A percentile compares a stretch with the other conserved stretches of the same genome.
These are phyloP conservation scores for Friedmanniomyces simplex DNA, from an alignment of 495 filamentous ascomycete genomes.

Conservation along the genomic window DNA sequence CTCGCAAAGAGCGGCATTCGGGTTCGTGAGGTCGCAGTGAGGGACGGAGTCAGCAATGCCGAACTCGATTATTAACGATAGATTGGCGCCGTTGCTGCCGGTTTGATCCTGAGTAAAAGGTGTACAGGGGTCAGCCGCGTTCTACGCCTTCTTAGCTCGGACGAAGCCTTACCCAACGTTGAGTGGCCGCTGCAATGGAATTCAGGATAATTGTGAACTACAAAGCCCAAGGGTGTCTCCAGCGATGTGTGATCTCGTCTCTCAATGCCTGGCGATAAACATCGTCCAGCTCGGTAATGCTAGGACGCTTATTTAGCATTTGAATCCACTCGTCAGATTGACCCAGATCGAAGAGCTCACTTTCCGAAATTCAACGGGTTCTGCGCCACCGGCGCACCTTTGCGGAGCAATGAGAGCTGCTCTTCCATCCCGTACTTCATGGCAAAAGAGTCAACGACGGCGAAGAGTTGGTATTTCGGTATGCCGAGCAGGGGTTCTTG, in stretches of 20 bases:
- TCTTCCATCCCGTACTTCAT: constrained; percentile 35
- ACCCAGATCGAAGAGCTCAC: no score
- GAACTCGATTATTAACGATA: constrained; percentile 23
- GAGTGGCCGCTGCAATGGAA: constrained; percentile 31
- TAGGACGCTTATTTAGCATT: no score
- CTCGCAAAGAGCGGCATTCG: not conserved
- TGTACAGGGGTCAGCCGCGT: no score
- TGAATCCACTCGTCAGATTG: no score
- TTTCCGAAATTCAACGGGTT: constrained; percentile 32
- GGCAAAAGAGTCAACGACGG: constrained; percentile 44
- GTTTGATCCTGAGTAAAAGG: no score
- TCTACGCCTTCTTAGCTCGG: no score
- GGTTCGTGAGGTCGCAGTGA: not conserved
- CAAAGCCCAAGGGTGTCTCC: constrained; percentile 39
- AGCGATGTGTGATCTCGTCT: constrained; percentile 44
- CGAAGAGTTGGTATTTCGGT: constrained; percentile 37
- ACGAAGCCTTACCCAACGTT: no score
- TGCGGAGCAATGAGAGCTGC: constrained; percentile 36
- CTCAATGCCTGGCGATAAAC: constrained; percentile 37
- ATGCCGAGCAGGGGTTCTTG: constrained; percentile 44
- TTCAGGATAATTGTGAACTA: constrained; percentile 41
- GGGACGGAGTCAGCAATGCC: constrained; percentile 22
- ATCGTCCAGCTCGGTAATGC: constrained; percentile 39
- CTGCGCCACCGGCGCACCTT: constrained; percentile 47
- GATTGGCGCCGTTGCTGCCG: constrained; percentile 34